Conservation (phyloP, 164 flowering plant genomes). For the Vitis cinerea region DNA sequence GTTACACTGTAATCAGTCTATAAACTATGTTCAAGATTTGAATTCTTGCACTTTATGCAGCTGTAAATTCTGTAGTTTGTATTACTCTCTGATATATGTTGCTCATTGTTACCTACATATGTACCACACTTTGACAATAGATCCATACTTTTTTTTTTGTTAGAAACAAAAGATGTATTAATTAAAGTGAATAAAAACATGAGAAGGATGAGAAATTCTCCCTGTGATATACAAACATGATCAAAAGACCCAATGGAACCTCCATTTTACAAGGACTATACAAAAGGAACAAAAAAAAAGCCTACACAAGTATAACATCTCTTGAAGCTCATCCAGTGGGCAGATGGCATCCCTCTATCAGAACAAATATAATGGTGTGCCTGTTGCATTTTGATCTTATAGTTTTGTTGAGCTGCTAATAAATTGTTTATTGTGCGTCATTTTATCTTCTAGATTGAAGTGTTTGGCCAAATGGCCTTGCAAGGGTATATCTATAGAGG, state of each 20-base stretch:
- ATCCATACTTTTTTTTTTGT: not conserved
- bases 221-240: too few species aligned
- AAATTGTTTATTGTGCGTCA: conserved; percentile 5
- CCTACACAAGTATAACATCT: too few species aligned
- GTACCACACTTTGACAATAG: not conserved
- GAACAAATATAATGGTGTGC: not conserved
- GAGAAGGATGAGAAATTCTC: too few species aligned
- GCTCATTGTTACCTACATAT: not conserved
- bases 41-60: not conserved
- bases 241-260: not conserved
- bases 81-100: not conserved
- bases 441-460: conserved; percentile 66
- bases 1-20: not conserved
- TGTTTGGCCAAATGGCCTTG: conserved; percentile 86
- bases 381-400: not conserved
- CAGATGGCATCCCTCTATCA: not conserved
- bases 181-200: too few species aligned
- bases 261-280: not conserved
- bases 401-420: conserved; percentile 8
- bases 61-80: not conserved
- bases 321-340: too few species aligned
- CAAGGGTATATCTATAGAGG: conserved; percentile 92
- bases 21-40: not conserved
- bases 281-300: too few species aligned
- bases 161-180: too few species aligned